A percentile compares a stretch with the other conserved stretches of the same genome.
phyloP scores from a whole-genome alignment of 2,329 filamentous ascomycete species.

The Acrodontium crateriforme region DNA sequence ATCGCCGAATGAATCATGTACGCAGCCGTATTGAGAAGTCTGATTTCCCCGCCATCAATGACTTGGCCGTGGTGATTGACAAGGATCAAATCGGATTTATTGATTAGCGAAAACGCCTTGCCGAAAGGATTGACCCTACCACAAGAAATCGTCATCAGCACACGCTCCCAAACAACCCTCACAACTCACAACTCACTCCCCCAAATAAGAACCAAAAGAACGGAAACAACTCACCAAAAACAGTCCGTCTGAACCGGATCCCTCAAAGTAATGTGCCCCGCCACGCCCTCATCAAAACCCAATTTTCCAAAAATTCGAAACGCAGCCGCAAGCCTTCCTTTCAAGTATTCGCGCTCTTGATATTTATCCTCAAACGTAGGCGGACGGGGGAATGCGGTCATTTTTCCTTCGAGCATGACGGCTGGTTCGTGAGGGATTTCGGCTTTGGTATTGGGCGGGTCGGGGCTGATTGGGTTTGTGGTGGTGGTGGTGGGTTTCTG shows the following conservation, averaged over 20 bases:
- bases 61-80: constrained; percentile 31
- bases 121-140: constrained; percentile 27
- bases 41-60: constrained; percentile 26
- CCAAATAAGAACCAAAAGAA: background rate
- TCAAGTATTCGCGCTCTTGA: constrained; percentile 27
- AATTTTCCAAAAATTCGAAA: constrained; percentile 31
- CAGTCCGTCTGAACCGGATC: constrained; percentile 22
- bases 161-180: background rate
- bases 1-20: constrained; percentile 34
- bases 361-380: constrained; percentile 24
- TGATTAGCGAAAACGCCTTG: constrained; percentile 29
- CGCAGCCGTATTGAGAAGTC: constrained; percentile 30
- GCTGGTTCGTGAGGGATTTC: constrained; percentile 19
- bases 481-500: constrained; percentile 6
- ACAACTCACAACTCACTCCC: constrained; percentile 1
- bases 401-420: constrained; percentile 18
- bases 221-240: constrained; percentile 19
- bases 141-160: constrained; percentile 1
- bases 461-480: constrained; percentile 13
- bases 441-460: constrained; percentile 17
- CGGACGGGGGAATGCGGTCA: constrained; percentile 17
- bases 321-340: constrained; percentile 31
- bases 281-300: constrained; percentile 27
- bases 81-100: constrained; percentile 32
- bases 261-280: constrained; percentile 29